phyloP scores from a whole-genome alignment of 2,329 filamentous ascomycete genomes.

The Lomentospora prolificans region DNA sequence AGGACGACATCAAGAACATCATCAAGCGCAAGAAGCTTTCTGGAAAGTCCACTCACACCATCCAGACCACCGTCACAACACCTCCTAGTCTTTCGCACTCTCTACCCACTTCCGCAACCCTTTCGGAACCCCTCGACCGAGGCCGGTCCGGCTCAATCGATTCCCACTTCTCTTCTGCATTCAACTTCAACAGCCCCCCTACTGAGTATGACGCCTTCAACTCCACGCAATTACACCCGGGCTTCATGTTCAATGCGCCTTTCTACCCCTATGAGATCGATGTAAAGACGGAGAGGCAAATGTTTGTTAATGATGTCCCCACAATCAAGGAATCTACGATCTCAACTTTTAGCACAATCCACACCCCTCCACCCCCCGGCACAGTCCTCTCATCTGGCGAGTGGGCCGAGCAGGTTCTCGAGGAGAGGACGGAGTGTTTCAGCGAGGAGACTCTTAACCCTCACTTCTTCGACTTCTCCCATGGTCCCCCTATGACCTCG shows the following conservation, averaged over 20 bases:
- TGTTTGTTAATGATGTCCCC: conserved; percentile 85
- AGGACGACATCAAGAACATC: conserved; percentile 92
- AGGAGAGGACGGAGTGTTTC: conserved; percentile 28
- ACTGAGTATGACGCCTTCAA: conserved; percentile 41
- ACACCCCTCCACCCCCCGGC: conserved; percentile 64
- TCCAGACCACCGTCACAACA: conserved; percentile 42
- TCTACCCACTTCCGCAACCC: conserved; percentile 69
- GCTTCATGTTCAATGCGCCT: conserved; percentile 43
- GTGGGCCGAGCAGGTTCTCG: conserved; percentile 60
- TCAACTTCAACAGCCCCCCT: conserved; percentile 60
- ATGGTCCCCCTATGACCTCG: conserved; percentile 44
- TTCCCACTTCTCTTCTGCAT: conserved; percentile 64
- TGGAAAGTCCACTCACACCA: conserved; percentile 62
- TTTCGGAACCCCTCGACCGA: conserved; percentile 62
- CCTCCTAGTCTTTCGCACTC: conserved; percentile 75
- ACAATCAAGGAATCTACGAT: conserved; percentile 77
- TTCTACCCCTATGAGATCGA: conserved; percentile 85
- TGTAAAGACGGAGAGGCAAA: conserved; percentile 89
- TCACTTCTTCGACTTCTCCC: conserved; percentile 75
- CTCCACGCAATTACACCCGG: conserved; percentile 55
- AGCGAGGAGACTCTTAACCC: conserved; percentile 10
- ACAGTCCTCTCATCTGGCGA: conserved; percentile 60
- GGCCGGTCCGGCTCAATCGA: conserved; percentile 71
- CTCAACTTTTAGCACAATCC: conserved; percentile 88
- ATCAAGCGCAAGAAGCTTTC: conserved; percentile 95